Evolutionary conservation across 768 basidiomycete species (phyloP), one percentile per base, ranked within the genome.

Genomic region (Lentinula sp.): DNA sequence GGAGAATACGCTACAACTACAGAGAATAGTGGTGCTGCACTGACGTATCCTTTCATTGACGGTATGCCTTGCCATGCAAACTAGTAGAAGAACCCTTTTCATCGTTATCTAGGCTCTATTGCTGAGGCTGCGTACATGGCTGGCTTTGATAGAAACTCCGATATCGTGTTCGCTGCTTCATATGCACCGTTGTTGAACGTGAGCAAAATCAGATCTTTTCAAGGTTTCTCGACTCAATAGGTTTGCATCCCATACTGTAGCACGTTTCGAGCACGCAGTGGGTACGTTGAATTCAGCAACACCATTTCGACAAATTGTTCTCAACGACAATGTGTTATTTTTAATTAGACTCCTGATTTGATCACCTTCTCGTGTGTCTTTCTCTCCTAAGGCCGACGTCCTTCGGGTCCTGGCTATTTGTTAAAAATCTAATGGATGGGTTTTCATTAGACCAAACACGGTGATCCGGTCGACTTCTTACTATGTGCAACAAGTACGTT

Each of bases 61-160:
- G 78, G 84, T 85, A 61, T 56, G 75, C 4, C 8, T 42, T 53
- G n/a, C 2, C 16, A 46, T 49, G 7, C 37, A 8, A 39, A 13
- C 37, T 39, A 39, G 37, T 9, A 8, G 37, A 8, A 39, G 7
- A 8, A 39, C 13, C 37, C 31, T 10, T 32, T 13, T 42, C 39
- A 42, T 13, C 21, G 18, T 13, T 31, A 5, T 57, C 1, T 34
- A 84, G 84, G 80, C 61, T 71, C 84, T 48, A 71, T 78, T 2
- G 80, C 78, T 11, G 87, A 88, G 66, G 87, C 86, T 2, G 83
- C 84, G 1, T 88, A 82, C 67, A 87, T 87, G 86, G 87, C 83
- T 1, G 86, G 87, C 2, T 66, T 87, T 5, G 86, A 88, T 67
- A 8, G 49, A 28, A 78, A 78, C 57, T 69, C 70, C 18, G 76